Evolutionary conservation across 164 flowering plant genomes (phyloP).

Genomic region (Vitis amurensis): DNA sequence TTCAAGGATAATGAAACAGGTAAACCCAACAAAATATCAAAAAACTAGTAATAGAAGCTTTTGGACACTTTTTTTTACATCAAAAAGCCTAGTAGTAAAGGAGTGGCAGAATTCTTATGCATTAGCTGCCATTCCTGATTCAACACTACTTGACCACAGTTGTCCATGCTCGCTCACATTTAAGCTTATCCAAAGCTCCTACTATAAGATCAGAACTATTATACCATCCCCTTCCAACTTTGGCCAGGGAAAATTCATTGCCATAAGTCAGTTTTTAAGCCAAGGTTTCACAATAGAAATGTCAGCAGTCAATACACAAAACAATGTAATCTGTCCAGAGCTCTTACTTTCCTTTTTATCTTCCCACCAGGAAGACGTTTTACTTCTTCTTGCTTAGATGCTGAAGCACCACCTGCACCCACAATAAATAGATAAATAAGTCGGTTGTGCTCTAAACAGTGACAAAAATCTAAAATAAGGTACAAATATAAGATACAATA

Average conservation of each 20-base stretch:
- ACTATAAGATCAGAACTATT: background rate
- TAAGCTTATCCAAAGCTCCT: background rate
- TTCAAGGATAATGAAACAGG: too few species aligned
- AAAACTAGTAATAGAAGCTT: too few species aligned
- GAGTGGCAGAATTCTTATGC: too few species aligned
- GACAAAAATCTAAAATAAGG: background rate
- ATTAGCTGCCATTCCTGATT: too few species aligned
- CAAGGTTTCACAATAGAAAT: too few species aligned
- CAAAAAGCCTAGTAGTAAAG: too few species aligned
- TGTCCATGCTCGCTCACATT: background rate
- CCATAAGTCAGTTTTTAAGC: background rate
- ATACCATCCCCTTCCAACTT: background rate
- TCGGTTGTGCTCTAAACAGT: background rate
- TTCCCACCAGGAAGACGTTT: conserved; percentile 98
- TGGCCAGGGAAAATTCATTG: too few species aligned
- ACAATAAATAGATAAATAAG: background rate
- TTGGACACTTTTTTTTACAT: too few species aligned
- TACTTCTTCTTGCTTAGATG: conserved; percentile 78
- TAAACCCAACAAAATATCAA: too few species aligned
- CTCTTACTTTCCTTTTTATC: conserved; percentile 78
- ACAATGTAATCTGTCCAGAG: background rate
- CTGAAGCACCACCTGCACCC: conserved; percentile 46
- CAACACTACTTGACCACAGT: background rate
- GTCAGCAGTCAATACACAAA: too few species aligned
- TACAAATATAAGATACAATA: background rate